phyloP scores from a whole-genome alignment of 2,329 filamentous ascomycete species.

The Akanthomyces muscarius region DNA sequence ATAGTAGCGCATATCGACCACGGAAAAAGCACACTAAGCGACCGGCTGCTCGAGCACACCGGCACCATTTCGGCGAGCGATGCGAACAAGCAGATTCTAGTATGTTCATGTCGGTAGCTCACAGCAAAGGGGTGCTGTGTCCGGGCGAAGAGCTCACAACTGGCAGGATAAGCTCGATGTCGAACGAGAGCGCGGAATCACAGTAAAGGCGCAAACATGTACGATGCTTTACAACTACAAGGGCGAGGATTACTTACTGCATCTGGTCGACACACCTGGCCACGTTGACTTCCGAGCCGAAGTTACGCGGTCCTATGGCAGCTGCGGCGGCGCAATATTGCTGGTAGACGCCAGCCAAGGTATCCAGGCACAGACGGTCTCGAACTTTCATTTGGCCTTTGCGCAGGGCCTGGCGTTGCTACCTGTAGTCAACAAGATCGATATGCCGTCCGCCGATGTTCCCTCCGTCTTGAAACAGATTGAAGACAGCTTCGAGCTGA shows the following conservation, averaged over 20 bases:
- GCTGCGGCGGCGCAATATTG: conserved; percentile 86
- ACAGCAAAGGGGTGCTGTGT: not conserved
- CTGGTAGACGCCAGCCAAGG: conserved; percentile 96
- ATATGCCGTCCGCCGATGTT: conserved; percentile 86
- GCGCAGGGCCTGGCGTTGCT: conserved; percentile 82
- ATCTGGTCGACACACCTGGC: conserved; percentile 93
- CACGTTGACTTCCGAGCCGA: conserved; percentile 98
- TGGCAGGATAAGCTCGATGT: conserved; percentile 84
- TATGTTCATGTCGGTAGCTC: conserved; percentile 22
- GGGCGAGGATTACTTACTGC: conserved; percentile 84
- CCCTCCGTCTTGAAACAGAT: conserved; percentile 83
- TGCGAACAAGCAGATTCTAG: conserved; percentile 85
- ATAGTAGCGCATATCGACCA: conserved; percentile 99
- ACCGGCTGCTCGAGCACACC: conserved; percentile 87
- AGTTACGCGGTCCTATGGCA: conserved; percentile 92
- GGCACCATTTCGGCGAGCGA: conserved; percentile 81
- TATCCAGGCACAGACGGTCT: conserved; percentile 95
- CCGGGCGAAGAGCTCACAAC: not conserved
- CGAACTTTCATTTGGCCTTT: conserved; percentile 97
- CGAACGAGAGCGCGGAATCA: conserved; percentile 92
- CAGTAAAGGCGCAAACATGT: conserved; percentile 97
- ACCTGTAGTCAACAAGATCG: conserved; percentile 95
- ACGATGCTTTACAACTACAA: conserved; percentile 92
- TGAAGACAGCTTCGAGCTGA: conserved; percentile 79
- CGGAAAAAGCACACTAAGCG: conserved; percentile 93